Evolutionary conservation across 495 filamentous ascomycete genomes (phyloP).

Genomic region (Trichodelitschia bisporula): DNA sequence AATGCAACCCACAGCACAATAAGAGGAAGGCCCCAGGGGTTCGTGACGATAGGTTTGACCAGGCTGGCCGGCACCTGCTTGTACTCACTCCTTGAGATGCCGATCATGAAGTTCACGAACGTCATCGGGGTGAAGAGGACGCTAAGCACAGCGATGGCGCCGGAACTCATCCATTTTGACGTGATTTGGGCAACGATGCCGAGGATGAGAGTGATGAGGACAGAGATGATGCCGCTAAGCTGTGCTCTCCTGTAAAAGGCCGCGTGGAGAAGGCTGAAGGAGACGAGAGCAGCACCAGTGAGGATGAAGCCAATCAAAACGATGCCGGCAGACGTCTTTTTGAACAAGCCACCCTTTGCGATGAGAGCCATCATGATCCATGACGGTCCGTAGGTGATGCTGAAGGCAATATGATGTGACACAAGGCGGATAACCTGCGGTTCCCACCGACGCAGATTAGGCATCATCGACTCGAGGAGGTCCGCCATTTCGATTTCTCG

Average conservation of each 20-base stretch:
- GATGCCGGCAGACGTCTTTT: conserved; percentile 29
- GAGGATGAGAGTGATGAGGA: conserved; percentile 37
- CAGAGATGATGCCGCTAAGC: conserved; percentile 44
- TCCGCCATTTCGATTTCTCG: conserved; percentile 58
- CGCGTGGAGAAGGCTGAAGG: conserved; percentile 43
- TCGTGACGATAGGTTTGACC: conserved; percentile 27
- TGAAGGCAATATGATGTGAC: conserved; percentile 43
- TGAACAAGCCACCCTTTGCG: conserved; percentile 34
- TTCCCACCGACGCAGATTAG: conserved; percentile 35
- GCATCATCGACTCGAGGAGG: conserved; percentile 63
- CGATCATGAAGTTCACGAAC: conserved; percentile 45
- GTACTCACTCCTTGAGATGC: conserved; percentile 42
- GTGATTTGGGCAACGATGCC: conserved; percentile 45
- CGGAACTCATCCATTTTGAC: conserved; percentile 24
- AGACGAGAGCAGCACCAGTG: conserved; percentile 35
- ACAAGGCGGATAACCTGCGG: conserved; percentile 41
- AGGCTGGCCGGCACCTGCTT: conserved; percentile 29
- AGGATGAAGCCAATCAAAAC: conserved; percentile 38
- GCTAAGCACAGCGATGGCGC: conserved; percentile 32
- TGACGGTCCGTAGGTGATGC: conserved; percentile 37
- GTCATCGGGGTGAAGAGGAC: conserved; percentile 56
- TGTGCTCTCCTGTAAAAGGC: conserved; percentile 58
- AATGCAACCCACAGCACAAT: conserved; percentile 45
- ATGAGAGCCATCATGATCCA: conserved; percentile 46
- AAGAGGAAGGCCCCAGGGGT: conserved; percentile 34